Base-by-base conservation (phyloP, 805 yeast species). In the Grigorovia humatica region DNA sequence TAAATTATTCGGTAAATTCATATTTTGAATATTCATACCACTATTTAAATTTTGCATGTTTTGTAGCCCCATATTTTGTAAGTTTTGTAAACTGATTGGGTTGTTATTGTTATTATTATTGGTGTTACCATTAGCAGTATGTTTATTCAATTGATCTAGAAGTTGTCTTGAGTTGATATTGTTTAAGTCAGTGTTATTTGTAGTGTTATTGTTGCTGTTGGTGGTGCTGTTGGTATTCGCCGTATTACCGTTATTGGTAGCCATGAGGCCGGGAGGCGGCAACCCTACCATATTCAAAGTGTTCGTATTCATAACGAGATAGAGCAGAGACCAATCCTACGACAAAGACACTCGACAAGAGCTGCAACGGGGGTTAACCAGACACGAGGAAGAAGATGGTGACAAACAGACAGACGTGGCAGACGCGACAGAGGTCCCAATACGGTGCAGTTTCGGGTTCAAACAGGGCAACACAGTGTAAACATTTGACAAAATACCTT, bases 111-210 rank as follows among this genome's bases (percentile, higher is more conserved):
- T 47, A 48, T 23, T 42, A 55, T 43, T 49, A 51, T 43, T 48
- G 48, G 48, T 43, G 52, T 8, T 18, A 30, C 4, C 35, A 19
- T 12, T 51, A 45, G 44, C 18, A 44, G 30, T 50, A 46, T 40
- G 46, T 44, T 45, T 52, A 19, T 57, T 44, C 44, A 59, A 47
- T 48, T 58, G 62, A 41, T 58, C 60, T 29, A 59, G 44, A 42
- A 60, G 48, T 41, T 59, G 62, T 17, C 58, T 68, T 54, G 46
- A 66, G 52, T 57, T 70, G 61, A 54, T 68, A 59, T 59, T 73
- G 13, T 15, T 65, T 19, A 44, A 44, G 27, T n/a, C 17, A 11
- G 15, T 30, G 27, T 27, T 44, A 9, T 19, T 20, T 15, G 54
- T 72, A 71, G 51, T 49, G 19, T 32, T 44, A 49, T 51, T 51